Base-by-base conservation (phyloP, 2,329 filamentous ascomycete species). In the Monosporascus sp. region DNA sequence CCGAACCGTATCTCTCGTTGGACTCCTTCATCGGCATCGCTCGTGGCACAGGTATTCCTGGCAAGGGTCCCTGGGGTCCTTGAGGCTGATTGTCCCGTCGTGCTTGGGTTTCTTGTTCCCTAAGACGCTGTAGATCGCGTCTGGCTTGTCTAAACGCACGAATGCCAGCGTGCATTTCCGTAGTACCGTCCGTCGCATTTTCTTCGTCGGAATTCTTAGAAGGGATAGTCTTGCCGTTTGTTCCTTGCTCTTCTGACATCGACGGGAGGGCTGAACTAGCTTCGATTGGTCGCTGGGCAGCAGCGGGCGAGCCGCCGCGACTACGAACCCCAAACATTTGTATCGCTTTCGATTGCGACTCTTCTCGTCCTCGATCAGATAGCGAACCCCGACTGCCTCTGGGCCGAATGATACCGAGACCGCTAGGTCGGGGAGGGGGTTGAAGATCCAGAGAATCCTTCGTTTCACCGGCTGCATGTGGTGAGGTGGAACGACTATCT, bases 341-440 rank as follows among this genome's bases (percentile, higher is more conserved):
- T 66, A 80, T 78, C 0, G 79, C 72, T 63, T 85, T 88, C 2
- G 76, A 68, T 54, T 72, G 77, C 8, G 69, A 70, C 6, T 63
- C 60, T 1, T 72, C 75, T 52, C 64, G 68, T 24, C 74, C 68
- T 25, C 67, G 66, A 11, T 81, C 76, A 25, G 77, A 73, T 25
- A 90, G 71, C 3, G 87, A 88, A 15, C 86, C 83, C 20, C 80
- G 77, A 65, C 88, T 91, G 3, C 84, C 79, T 69, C 88, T 89
- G 22, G 79, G 70, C 55, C 82, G 81, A 50, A 90, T 71, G 51
- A 89, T 81, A 22, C 80, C 83, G 24, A 89, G 71, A 1, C 83
- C 79, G 60, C 83, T 84, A 4, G 80, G 71, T 48, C 74, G 71
- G n/a, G 68, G 55, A 9, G 68, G 58, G 3, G 65, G 57, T 52